phyloP scores from a whole-genome alignment of 495 filamentous ascomycete genomes.

The Staphylotrichum tortipilum region DNA sequence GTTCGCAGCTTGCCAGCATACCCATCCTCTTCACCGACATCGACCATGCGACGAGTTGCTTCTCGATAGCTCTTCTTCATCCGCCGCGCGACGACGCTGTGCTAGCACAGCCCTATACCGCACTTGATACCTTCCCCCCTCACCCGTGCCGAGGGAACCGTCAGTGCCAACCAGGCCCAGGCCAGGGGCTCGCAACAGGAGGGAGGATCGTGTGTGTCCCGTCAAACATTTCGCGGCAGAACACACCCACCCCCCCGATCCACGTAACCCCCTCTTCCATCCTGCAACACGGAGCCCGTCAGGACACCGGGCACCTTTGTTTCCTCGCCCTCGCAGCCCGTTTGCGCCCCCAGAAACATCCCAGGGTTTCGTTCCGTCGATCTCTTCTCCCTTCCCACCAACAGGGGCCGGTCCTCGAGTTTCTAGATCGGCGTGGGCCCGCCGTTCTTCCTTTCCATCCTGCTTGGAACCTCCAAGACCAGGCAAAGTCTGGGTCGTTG shows the following conservation, averaged over 20 bases:
- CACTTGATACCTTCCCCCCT: background rate
- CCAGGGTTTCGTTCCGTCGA: constrained; percentile 23
- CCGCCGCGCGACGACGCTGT: constrained; percentile 1
- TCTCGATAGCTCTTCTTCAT: background rate
- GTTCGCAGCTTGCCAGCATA: background rate
- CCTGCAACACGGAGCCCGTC: constrained; percentile 26
- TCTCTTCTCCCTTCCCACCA: constrained; percentile 12
- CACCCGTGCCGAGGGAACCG: too few relatives aligned
- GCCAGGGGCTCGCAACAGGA: constrained; percentile 16
- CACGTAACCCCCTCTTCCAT: constrained; percentile 19
- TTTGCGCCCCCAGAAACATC: constrained; percentile 18
- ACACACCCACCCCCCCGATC: constrained; percentile 3
- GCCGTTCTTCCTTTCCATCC: background rate
- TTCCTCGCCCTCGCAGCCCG: constrained; percentile 15
- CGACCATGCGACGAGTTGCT: too few relatives aligned
- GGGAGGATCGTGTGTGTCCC: constrained; percentile 14
- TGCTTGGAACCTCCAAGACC: too few relatives aligned
- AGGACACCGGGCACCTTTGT: constrained; percentile 18
- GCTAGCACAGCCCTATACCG: constrained; percentile 3
- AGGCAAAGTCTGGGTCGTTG: too few relatives aligned
- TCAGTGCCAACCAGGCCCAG: background rate
- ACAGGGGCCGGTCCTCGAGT: constrained; percentile 27
- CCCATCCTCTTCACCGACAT: background rate
- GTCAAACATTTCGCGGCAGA: constrained; percentile 11
- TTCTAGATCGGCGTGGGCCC: constrained; percentile 11